Percentiles rank a stretch among this genome's conserved stretches.
Evolutionary conservation across 768 basidiomycete species (phyloP).

Genomic region (Xerocomus brunneocitrinus): DNA sequence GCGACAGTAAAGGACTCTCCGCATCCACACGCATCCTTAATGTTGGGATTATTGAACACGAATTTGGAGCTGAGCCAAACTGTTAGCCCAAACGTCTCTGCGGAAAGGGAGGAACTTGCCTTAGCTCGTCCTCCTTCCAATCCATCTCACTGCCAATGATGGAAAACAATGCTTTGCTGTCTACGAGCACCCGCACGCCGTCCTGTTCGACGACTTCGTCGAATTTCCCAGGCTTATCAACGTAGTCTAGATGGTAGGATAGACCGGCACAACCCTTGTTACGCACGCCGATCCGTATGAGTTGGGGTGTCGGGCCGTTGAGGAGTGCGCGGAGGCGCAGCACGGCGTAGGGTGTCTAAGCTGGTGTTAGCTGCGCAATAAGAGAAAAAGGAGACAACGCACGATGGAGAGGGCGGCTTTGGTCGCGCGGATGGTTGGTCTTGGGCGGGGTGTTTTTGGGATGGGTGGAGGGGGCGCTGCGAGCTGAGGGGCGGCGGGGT

Average conservation of each 20-base stretch:
- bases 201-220: constrained; percentile 98
- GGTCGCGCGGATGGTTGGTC: constrained; percentile 62
- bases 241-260: constrained; percentile 86
- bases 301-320: constrained; percentile 80
- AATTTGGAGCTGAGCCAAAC: constrained; percentile 60
- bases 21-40: constrained; percentile 92
- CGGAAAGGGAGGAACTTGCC: constrained; percentile 37
- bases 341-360: constrained; percentile 77
- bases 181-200: constrained; percentile 88
- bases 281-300: constrained; percentile 91
- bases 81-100: not conserved
- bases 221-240: constrained; percentile 83
- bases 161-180: constrained; percentile 94
- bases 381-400: constrained; percentile 15
- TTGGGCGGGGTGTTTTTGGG: constrained; percentile 58
- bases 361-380: not conserved
- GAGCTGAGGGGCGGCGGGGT: constrained; percentile 66
- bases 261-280: constrained; percentile 97
- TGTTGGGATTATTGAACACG: constrained; percentile 86
- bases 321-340: constrained; percentile 66
- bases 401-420: constrained; percentile 81
- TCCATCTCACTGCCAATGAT: constrained; percentile 99
- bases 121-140: constrained; percentile 90
- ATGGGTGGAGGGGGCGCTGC: constrained; percentile 67
- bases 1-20: constrained; percentile 83